Evolutionary conservation across 306 rosid genomes (phyloP), one percentile per base, ranked within the genome.

Genomic region (Castanospermum australe): DNA sequence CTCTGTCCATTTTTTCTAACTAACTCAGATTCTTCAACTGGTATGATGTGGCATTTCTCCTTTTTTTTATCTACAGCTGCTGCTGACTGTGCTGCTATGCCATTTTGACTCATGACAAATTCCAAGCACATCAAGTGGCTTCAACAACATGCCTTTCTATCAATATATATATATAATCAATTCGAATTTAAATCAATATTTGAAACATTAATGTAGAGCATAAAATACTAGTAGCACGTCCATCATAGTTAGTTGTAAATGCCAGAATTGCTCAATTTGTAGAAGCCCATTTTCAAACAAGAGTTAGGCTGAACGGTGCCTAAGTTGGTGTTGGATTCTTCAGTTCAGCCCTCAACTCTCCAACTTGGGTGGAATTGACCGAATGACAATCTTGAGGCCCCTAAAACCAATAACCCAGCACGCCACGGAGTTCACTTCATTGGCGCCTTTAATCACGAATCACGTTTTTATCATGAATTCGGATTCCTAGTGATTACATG

Each of bases 251-350:
- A 28, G 32, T 28, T 28, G 3, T 3, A 28, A 28, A 28, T 28
- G 32, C 32, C 32, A 28, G 30, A n/a, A 32, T 11, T 10, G 63
- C 3, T n/a, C 4, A 15, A 8, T 68, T 51, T 70, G 47, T 12
- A 30, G 51, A 3, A 33, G 42, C 17, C 32, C 61, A 70, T 11
- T 5, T 52, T 71, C 36, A 35, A 18, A 4, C 10, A 8, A 18
- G 13, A 35, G 62, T 76, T 76, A 62, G 72, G 73, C 18, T 63
- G 41, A 63, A 62, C 38, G 79, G 72, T 62, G 80, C 38, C 80
- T 45, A 47, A 75, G 38, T 61, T 62, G 72, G 63, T 20, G 17
- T 47, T 45, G 36, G 61, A 8, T 59, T 11, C 3, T 59, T 11
- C 3, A n/a, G n/a, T n/a, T n/a, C n/a, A 59, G 20, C 20, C 32